Percentiles rank a stretch among this genome's conserved stretches.
Conservation (phyloP, 805 yeast species). For the Peterozyma toletana region DNA sequence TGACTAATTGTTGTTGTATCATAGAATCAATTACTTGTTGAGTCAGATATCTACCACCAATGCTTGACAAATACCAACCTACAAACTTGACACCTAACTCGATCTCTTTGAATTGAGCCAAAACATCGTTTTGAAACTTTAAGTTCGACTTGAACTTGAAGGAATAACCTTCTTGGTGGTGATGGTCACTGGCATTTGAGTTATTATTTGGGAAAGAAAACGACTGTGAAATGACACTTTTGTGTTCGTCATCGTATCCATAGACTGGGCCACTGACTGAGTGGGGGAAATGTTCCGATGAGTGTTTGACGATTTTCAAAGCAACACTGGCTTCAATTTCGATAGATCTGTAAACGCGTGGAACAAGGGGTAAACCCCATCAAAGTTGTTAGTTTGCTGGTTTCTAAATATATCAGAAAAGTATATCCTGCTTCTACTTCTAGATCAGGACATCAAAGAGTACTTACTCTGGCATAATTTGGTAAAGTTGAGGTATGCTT, state of each 20-base stretch:
- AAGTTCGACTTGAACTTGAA: constrained; percentile 54
- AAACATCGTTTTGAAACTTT: constrained; percentile 62
- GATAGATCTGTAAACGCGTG: constrained; percentile 17
- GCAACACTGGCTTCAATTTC: constrained; percentile 47
- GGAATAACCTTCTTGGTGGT: constrained; percentile 41
- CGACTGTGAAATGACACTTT: constrained; percentile 45
- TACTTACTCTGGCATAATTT: too few species aligned
- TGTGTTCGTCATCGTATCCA: constrained; percentile 58
- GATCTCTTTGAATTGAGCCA: constrained; percentile 51
- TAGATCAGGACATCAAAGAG: too few species aligned
- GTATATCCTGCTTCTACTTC: too few species aligned
- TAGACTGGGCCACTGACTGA: constrained; percentile 64
- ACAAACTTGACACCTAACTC: constrained; percentile 63
- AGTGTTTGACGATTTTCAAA: constrained; percentile 57
- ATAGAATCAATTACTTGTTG: constrained; percentile 62
- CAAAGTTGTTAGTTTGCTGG: too few species aligned
- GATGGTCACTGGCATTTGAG: constrained; percentile 40
- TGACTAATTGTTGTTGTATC: constrained; percentile 46
- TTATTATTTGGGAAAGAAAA: constrained; percentile 53
- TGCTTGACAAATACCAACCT: constrained; percentile 77
- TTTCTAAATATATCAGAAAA: too few species aligned
- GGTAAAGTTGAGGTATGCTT: too few species aligned
- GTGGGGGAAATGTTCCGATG: constrained; percentile 55
- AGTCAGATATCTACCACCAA: constrained; percentile 63
- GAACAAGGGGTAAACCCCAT: neutral